Percentiles rank a stretch among this genome's conserved stretches.
These are phyloP conservation scores for Chionographis japonica DNA, from an alignment of 106 monocot species.

Conservation along the genomic window DNA sequence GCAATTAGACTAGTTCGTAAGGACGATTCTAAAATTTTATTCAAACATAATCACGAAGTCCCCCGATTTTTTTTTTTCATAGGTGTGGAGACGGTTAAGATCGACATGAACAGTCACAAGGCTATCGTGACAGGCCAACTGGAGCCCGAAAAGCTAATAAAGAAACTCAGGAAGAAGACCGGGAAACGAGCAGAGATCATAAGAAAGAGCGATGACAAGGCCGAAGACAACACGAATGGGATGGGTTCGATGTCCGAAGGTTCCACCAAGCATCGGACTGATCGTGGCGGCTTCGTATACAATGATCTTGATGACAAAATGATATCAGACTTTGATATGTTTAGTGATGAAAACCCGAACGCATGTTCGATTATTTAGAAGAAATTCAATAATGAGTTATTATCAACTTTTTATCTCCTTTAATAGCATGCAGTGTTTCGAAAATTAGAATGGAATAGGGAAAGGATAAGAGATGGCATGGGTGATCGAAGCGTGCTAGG, in stretches of 20 bases:
- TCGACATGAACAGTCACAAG: slow-evolving; percentile 39
- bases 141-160: slow-evolving; percentile 41
- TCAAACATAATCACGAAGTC: background rate
- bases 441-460: too few species aligned
- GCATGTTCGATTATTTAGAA: slow-evolving; percentile 19
- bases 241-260: background rate
- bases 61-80: background rate
- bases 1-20: too few species aligned
- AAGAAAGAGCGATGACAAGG: background rate
- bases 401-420: too few species aligned
- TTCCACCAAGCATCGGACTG: background rate
- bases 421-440: too few species aligned
- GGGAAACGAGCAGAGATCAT: slow-evolving; percentile 50
- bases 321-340: slow-evolving; percentile 8
- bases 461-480: too few species aligned
- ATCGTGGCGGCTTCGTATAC: background rate
- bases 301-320: slow-evolving; percentile 1
- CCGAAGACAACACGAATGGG: background rate
- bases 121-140: slow-evolving; percentile 34
- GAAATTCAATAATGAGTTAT: background rate
- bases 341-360: slow-evolving; percentile 42
- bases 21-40: background rate
- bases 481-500: too few species aligned
- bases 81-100: slow-evolving; percentile 48
- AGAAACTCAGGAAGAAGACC: slow-evolving; percentile 46